Conservation (phyloP, 2,329 filamentous ascomycete genomes). For the Paradendryphiella salina region DNA sequence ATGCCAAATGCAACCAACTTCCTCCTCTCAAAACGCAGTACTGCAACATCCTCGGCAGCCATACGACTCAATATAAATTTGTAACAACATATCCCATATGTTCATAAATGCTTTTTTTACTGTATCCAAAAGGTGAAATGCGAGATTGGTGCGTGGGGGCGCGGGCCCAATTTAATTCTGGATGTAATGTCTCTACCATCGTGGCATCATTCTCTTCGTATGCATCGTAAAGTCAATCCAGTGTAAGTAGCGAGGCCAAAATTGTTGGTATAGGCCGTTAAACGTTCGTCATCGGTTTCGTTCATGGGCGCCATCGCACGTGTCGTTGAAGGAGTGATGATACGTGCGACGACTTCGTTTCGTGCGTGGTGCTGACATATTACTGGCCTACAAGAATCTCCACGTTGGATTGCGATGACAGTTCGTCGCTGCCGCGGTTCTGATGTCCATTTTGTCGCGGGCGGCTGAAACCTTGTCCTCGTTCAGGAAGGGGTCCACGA, state of each 20-base stretch:
- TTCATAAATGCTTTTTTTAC: slow-evolving; percentile 42
- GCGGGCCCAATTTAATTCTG: slow-evolving; percentile 35
- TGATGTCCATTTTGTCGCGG: slow-evolving; percentile 65
- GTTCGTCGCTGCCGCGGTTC: slow-evolving; percentile 64
- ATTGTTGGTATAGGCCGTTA: slow-evolving; percentile 37
- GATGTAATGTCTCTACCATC: slow-evolving; percentile 47
- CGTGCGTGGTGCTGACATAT: slow-evolving; percentile 19
- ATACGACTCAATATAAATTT: slow-evolving; percentile 4
- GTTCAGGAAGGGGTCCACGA: slow-evolving; percentile 63
- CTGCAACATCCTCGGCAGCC: slow-evolving; percentile 1
- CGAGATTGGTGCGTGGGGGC: slow-evolving; percentile 26
- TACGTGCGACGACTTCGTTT: slow-evolving; percentile 26
- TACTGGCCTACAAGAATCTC: slow-evolving; percentile 67
- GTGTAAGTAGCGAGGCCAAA: slow-evolving; percentile 27
- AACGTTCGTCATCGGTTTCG: slow-evolving; percentile 39
- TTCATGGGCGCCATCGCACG: slow-evolving; percentile 33
- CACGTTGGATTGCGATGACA: slow-evolving; percentile 62
- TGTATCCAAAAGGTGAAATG: slow-evolving; percentile 28
- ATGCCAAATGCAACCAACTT: slow-evolving; percentile 10
- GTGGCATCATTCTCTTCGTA: slow-evolving; percentile 49
- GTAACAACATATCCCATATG: slow-evolving; percentile 29
- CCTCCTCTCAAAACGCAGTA: neutral
- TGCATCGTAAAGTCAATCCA: slow-evolving; percentile 46
- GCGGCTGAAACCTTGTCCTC: slow-evolving; percentile 60
- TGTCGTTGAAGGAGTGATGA: slow-evolving; percentile 29